These are phyloP conservation scores for Aeminium ludgeri DNA, from an alignment of 495 filamentous ascomycete genomes.

Conservation along the genomic window DNA sequence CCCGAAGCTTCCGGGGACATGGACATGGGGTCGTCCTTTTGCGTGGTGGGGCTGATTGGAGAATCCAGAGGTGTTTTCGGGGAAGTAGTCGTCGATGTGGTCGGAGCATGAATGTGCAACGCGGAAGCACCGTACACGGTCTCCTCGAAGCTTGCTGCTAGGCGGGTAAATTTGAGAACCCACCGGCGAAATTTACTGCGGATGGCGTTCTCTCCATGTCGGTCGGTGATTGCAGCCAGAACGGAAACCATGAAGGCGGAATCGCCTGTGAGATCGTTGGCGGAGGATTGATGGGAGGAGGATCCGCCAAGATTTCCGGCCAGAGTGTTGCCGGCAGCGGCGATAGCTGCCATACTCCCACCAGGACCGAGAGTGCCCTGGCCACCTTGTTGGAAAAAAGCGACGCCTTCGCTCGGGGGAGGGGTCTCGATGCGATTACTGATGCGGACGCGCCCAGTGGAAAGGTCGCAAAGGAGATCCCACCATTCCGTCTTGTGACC, in stretches of 20 bases:
- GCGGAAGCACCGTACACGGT: slow-evolving; percentile 80
- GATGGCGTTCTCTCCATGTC: slow-evolving; percentile 80
- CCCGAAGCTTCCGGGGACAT: slow-evolving; percentile 37
- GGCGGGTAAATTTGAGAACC: slow-evolving; percentile 75
- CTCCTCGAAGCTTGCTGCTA: slow-evolving; percentile 90
- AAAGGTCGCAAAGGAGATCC: slow-evolving; percentile 90
- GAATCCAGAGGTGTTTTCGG: not conserved
- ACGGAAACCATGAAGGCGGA: slow-evolving; percentile 77
- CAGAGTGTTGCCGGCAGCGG: slow-evolving; percentile 2
- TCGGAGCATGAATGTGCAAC: slow-evolving; percentile 45
- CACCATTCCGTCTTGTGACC: slow-evolving; percentile 94
- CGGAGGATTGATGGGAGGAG: no score
- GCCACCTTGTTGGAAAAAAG: slow-evolving; percentile 48
- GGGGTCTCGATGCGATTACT: slow-evolving; percentile 54
- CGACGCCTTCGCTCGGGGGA: slow-evolving; percentile 59
- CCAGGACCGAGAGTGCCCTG: not conserved
- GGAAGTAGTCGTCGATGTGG: not conserved
- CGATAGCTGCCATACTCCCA: slow-evolving; percentile 4
- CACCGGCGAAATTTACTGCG: slow-evolving; percentile 81
- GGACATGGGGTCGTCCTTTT: slow-evolving; percentile 26
- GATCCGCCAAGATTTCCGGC: slow-evolving; percentile 13
- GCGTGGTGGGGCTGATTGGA: slow-evolving; percentile 20
- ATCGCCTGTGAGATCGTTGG: slow-evolving; percentile 66
- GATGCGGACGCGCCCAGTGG: slow-evolving; percentile 85
- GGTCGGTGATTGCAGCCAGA: slow-evolving; percentile 59